These are phyloP conservation scores for Conticribra guillardii DNA, from an alignment of 108 stramenopile species.

Conservation along the genomic window DNA sequence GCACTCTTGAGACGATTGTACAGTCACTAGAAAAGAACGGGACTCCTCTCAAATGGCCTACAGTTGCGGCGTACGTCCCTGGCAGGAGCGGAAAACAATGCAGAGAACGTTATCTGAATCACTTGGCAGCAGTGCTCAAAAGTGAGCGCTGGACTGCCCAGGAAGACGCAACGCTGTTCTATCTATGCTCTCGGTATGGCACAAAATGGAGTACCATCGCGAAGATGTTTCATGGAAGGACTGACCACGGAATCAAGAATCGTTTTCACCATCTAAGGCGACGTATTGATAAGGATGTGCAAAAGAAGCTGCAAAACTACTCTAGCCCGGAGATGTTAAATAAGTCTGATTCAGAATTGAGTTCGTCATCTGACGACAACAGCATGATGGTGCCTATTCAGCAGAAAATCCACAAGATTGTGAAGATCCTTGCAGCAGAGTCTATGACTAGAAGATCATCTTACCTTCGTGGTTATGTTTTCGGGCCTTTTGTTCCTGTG, in stretches of 20 bases:
- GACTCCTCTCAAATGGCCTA: constrained; percentile 22
- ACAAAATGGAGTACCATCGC: constrained; percentile 71
- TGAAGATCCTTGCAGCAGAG: constrained; percentile 21
- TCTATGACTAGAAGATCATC: constrained; percentile 4
- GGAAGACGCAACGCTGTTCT: constrained; percentile 56
- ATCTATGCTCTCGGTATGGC: constrained; percentile 44
- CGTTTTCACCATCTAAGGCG: constrained; percentile 42
- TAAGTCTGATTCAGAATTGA: not conserved
- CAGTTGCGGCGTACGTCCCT: constrained; percentile 18
- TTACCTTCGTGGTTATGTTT: constrained; percentile 5
- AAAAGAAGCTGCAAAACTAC: constrained; percentile 13
- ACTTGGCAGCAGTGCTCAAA: constrained; percentile 27
- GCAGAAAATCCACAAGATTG: constrained; percentile 1
- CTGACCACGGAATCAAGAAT: constrained; percentile 66
- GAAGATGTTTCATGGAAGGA: constrained; percentile 46
- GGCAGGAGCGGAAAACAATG: constrained; percentile 36
- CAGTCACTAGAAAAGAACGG: constrained; percentile 4
- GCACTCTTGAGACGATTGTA: constrained; percentile 7
- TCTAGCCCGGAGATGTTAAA: not conserved
- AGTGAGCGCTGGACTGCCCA: constrained; percentile 21
- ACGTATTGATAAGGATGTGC: constrained; percentile 17
- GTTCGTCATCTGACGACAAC: not conserved
- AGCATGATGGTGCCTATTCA: not conserved
- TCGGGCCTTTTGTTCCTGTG: constrained; percentile 18
- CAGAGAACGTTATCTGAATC: constrained; percentile 40